Conservation (phyloP, 305 asterid genomes). For the Striga hermonthica region DNA sequence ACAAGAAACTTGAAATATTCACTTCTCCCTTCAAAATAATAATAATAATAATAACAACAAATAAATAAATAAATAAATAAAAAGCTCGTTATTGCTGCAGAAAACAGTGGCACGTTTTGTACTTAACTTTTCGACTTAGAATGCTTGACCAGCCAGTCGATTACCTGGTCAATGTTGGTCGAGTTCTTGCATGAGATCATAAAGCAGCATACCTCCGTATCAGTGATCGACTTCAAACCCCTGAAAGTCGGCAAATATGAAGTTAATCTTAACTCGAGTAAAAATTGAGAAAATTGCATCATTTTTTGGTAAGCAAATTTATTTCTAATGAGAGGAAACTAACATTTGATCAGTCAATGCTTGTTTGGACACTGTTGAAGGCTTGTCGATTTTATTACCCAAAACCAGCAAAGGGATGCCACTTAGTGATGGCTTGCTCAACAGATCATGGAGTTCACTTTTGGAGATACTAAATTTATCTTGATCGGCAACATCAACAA, state of each 20-base stretch:
- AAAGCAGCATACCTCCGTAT: constrained; percentile 96
- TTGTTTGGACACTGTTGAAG: constrained; percentile 70
- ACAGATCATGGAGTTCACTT: constrained; percentile 83
- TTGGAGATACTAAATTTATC: constrained; percentile 75
- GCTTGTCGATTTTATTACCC: constrained; percentile 92
- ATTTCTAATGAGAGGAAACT: constrained; percentile 24
- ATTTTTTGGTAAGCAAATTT: background rate
- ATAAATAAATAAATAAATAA: background rate
- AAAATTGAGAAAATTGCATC: background rate
- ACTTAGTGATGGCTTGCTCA: constrained; percentile 80
- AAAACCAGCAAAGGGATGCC: constrained; percentile 89
- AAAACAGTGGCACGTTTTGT: constrained; percentile 21
- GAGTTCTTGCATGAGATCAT: constrained; percentile 99
- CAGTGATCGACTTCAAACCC: constrained; percentile 77
- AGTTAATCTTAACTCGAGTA: background rate
- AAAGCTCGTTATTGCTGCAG: constrained; percentile 34
- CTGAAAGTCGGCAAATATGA: constrained; percentile 37
- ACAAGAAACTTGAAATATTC: constrained; percentile 35
- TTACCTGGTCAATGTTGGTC: constrained; percentile 89
- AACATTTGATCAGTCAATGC: constrained; percentile 93
- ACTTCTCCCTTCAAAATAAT: constrained; percentile 13
- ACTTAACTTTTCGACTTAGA: constrained; percentile 85
- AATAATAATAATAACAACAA: constrained; percentile 19
- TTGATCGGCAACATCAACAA: constrained; percentile 93
- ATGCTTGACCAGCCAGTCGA: constrained; percentile 96